Evolutionary conservation across 2,329 filamentous ascomycete species (phyloP), one percentile per base, ranked within the genome.

Genomic region (Bipolaris bicolor): DNA sequence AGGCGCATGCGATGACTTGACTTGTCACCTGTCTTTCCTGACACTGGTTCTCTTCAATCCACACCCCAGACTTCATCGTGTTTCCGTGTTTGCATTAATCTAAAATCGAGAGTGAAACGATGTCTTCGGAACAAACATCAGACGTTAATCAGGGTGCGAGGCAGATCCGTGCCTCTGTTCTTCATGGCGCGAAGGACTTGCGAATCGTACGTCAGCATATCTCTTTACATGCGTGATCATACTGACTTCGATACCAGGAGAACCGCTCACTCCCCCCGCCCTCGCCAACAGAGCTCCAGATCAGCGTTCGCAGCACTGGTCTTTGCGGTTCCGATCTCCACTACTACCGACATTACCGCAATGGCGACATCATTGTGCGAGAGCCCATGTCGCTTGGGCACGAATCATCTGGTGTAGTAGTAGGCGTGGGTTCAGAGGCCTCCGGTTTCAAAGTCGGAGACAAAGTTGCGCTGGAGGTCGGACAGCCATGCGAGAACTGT

Each of bases 391-490:
- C 92, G 13, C 86, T 96, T 0, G 88, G 88, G 65, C 88, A 90
- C 74, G 88, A 90, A 74, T 93, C 92, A 13, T 85, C 91, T 7
- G 93, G 92, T 57, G 89, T 90, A 26, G 83, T 98, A 39, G 86
- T 92, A 52, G 84, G 85, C 44, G 81, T 91, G 39, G 92, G 92
- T 18, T 74, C 83, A 1, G 80, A 80, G 11, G 89, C 92, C 5
- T 86, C 80, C 41, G 78, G 77, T 31, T 85, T 96, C 61, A 80
- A 85, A 65, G 73, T 83, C 10, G 93, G 93, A 56, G 93, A 97
- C 79, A 88, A 90, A 67, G 89, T 97, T 18, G 92, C 94, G n/a
- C 82, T 98, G 40, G 94, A 98, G 82, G 94, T 96, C 13, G 94
- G 94, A 49, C 85, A 91, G 50, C 91, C 92, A 0, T 98, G 94